Evolutionary conservation across 139 green algal genomes (phyloP), one percentile per base, ranked within the genome.

Genomic region (Coccomyxa sp.): DNA sequence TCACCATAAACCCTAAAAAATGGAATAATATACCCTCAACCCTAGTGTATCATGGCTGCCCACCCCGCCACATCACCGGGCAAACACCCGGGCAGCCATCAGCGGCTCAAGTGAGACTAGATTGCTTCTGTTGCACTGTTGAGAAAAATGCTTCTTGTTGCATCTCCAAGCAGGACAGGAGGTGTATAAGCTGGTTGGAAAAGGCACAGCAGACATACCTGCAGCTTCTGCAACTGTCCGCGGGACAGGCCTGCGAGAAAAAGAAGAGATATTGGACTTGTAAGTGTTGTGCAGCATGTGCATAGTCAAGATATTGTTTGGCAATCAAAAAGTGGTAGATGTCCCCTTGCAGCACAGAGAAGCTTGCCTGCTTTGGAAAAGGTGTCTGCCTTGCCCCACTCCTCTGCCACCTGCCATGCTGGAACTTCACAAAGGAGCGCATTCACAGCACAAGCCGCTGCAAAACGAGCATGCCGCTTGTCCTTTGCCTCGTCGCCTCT

Each of bases 401-500:
- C 38, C 28, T 78, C 32, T 57, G 84, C 90, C 77, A 91, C 84
- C 13, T 87, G 81, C 16, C 51, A 75, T 1, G 67, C 83, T 23
- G 66, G 74, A 4, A 82, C 67, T 80, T 93, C 91, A 23, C 81
- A 68, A 15, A 90, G 77, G 21, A 90, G 45, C 7, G 78, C 84
- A 60, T 85, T 82, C 79, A 93, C 60, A 75, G 86, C 83, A 58
- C 82, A 86, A 18, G 90, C 87, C 7, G 87, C 87, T 13, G 90
- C 91, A 78, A 93, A 90, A 45, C 87, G 85, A 12, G 27, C 82
- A 68, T 94, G 91, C 28, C 67, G 81, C 27, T 28, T 68, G 57
- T 57, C 60, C 10, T 80, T 77, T 27, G 59, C 83, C 15, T 28
- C 28, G n/a, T 63, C 71, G 31, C 30, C 80, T 10, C 80, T 74